A percentile compares a stretch with the other conserved stretches of the same genome.
phyloP scores from a whole-genome alignment of 1,284 basidiomycete species.

The Pterulicium gracile region DNA sequence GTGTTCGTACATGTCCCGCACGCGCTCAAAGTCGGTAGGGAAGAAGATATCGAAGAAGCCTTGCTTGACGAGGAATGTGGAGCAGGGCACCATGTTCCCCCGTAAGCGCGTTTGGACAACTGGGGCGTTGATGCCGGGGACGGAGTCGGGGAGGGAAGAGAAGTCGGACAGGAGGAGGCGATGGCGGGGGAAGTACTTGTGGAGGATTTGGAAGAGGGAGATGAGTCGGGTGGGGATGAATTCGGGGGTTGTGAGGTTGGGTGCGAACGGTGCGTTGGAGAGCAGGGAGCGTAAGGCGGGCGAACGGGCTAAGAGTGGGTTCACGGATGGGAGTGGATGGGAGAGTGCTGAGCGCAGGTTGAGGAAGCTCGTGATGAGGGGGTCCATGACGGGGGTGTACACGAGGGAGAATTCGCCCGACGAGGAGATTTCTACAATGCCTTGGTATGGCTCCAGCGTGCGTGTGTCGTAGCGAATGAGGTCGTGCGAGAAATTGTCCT shows the following conservation, averaged over 20 bases:
- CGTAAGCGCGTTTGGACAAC: conserved; percentile 93
- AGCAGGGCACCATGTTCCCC: conserved; percentile 79
- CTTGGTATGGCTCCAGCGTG: conserved; percentile 77
- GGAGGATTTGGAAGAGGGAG: conserved; percentile 75
- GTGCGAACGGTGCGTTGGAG: conserved; percentile 71
- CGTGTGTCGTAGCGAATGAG: conserved; percentile 81
- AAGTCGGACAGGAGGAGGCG: conserved; percentile 92
- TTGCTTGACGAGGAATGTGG: conserved; percentile 87
- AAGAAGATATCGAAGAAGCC: conserved; percentile 99
- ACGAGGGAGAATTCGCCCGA: conserved; percentile 81
- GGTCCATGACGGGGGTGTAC: conserved; percentile 81
- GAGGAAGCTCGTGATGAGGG: conserved; percentile 69
- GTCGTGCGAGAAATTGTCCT: conserved; percentile 98
- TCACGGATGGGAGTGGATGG: conserved; percentile 44
- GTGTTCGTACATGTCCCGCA: conserved; percentile 84
- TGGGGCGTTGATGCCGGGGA: conserved; percentile 80
- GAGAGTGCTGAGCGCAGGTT: conserved; percentile 46
- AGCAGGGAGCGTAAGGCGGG: conserved; percentile 51
- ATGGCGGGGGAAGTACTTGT: conserved; percentile 82
- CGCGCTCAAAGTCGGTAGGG: conserved; percentile 83
- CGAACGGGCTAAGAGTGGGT: conserved; percentile 46
- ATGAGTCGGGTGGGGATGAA: conserved; percentile 93
- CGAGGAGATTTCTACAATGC: conserved; percentile 71
- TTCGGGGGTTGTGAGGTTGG: conserved; percentile 86
- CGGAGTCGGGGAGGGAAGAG: conserved; percentile 75